These are phyloP conservation scores for Mycena floridula DNA, from an alignment of 768 basidiomycete genomes.

Conservation along the genomic window DNA sequence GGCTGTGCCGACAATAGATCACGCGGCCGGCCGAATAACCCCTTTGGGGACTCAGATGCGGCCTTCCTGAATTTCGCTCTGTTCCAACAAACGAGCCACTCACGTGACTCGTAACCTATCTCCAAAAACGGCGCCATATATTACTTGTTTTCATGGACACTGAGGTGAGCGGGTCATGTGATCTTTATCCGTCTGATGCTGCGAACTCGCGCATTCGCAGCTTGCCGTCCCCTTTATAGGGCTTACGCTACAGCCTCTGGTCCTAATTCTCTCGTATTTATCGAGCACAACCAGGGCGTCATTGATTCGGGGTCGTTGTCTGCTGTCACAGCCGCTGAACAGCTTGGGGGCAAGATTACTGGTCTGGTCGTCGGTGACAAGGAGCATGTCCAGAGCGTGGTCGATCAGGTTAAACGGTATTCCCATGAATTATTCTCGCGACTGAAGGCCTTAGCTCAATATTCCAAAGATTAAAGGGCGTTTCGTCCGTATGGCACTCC, in stretches of 20 bases:
- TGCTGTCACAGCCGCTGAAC: slow-evolving; percentile 84
- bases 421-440: slow-evolving; percentile 1
- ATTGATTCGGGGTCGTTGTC: slow-evolving; percentile 84
- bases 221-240: slow-evolving; percentile 17
- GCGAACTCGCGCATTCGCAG: neutral
- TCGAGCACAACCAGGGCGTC: slow-evolving; percentile 80
- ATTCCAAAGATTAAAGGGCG: slow-evolving; percentile 54
- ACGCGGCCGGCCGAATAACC: too few relatives aligned
- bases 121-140: too few relatives aligned
- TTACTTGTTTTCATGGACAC: too few relatives aligned
- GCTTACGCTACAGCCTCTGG: slow-evolving; percentile 55
- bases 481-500: slow-evolving; percentile 64
- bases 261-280: slow-evolving; percentile 78
- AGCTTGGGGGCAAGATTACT: slow-evolving; percentile 83
- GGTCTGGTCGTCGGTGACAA: slow-evolving; percentile 67
- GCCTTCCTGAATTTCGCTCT: too few relatives aligned
- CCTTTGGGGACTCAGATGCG: too few relatives aligned
- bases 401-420: slow-evolving; percentile 80
- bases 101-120: too few relatives aligned
- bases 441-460: slow-evolving; percentile 9
- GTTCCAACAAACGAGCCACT: too few relatives aligned
- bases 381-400: slow-evolving; percentile 56
- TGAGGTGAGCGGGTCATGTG: too few relatives aligned
- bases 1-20: too few relatives aligned
- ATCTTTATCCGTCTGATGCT: too few relatives aligned